Percentiles rank a stretch among this genome's conserved stretches.
phyloP scores from a whole-genome alignment of 345 rosid species.

The Atalantia buxifolia region DNA sequence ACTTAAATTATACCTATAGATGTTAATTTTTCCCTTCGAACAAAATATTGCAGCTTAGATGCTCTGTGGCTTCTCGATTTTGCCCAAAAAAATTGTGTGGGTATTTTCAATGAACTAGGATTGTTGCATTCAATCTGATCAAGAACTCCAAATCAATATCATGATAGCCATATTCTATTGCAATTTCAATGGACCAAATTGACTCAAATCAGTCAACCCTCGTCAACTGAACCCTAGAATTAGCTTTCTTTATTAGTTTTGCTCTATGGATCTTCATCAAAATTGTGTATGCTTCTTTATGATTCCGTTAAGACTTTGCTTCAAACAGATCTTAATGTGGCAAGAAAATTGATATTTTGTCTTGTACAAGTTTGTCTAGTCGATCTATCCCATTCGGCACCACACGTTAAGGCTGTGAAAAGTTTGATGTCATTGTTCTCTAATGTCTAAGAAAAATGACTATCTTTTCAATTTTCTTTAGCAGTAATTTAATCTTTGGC shows the following conservation, averaged over 20 bases:
- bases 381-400: not conserved
- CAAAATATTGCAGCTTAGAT: not conserved
- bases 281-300: too few relatives aligned
- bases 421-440: not conserved
- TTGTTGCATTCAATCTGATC: not conserved
- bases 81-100: not conserved
- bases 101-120: not conserved
- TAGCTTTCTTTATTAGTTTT: not conserved
- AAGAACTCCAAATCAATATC: not conserved
- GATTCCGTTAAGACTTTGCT: not conserved
- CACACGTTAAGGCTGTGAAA: not conserved
- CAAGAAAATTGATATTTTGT: not conserved
- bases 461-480: not conserved
- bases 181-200: not conserved
- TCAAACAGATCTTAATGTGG: not conserved
- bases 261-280: not conserved
- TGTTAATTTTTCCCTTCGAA: not conserved
- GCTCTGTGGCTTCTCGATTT: not conserved
- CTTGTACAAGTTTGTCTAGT: not conserved
- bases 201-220: not conserved
- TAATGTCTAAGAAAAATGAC: not conserved
- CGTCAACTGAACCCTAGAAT: not conserved
- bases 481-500: not conserved
- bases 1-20: too few relatives aligned
- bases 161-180: not conserved